Base-by-base conservation (phyloP, 2,329 filamentous ascomycete species). In the Seiridium unicorne region DNA sequence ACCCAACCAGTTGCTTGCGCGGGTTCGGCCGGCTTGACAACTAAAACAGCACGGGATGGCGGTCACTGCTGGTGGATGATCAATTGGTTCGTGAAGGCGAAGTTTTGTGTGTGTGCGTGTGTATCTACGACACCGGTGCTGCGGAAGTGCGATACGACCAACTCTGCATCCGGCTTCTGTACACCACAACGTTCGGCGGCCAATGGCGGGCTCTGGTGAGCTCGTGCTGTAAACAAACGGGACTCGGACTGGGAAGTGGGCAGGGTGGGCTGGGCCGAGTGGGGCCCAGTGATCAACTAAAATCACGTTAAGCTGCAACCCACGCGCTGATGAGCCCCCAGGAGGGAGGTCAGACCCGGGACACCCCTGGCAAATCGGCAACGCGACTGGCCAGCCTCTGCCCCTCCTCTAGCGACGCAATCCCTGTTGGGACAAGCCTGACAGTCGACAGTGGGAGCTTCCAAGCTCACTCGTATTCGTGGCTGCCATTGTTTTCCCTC, bases 191-290 rank as follows among this genome's bases (percentile, higher is more conserved):
- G 11, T n/a, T 40, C 55, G 18, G n/a, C 46, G 32, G 18, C 57
- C 57, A 59, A 59, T 59, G 48, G 49, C 57, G 38, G 40, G 47
- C 57, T 32, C 38, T 46, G 38, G 7, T 44, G 48, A 59, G 49
- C 48, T 54, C 32, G 13, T 31, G n/a, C 36, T 54, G 49, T 59
- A 54, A 59, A 59, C 57, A 59, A 59, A 59, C 38, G 35, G 47
- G 57, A 44, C 40, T 51, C 47, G 57, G 48, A 42, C 18, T 40
- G 32, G 55, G 56, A 13, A 53, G 44, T 58, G 44, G 44, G 54
- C 26, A 57, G 35, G 32, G 32, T 51, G 49, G 35, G 49, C 35
- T 57, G 42, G 55, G 55, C 35, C 18, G 46, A 11, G 51, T 55
- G 51, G 51, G 44, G 40, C 32, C 6, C 32, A 18, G 31, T 42